These are phyloP conservation scores for Amanita rubescens DNA, from an alignment of 768 basidiomycete genomes.

Conservation along the genomic window DNA sequence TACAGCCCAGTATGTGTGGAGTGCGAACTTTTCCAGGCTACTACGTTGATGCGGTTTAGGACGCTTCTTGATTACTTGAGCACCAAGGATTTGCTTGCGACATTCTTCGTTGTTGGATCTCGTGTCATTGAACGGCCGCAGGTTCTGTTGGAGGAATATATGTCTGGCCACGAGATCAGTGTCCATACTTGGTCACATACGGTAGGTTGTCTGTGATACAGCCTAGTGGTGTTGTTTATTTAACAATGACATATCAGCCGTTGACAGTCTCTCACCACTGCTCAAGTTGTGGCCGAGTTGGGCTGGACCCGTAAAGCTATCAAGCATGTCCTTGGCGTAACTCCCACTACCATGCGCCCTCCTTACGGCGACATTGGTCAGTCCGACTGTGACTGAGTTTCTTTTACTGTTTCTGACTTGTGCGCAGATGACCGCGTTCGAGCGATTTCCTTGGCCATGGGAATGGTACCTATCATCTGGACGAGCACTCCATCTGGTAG, in stretches of 20 bases:
- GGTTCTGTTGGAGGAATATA: slow-evolving; percentile 74
- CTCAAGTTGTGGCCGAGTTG: slow-evolving; percentile 86
- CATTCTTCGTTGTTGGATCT: slow-evolving; percentile 89
- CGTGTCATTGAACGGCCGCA: slow-evolving; percentile 74
- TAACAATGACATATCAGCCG: slow-evolving; percentile 29
- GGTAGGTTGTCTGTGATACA: slow-evolving; percentile 24
- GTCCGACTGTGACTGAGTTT: neutral
- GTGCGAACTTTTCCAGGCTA: neutral
- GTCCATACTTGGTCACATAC: slow-evolving; percentile 92
- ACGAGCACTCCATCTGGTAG: slow-evolving; percentile 49
- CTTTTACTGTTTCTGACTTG: slow-evolving; percentile 1
- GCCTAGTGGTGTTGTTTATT: neutral
- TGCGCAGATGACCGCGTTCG: slow-evolving; percentile 82
- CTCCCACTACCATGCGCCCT: slow-evolving; percentile 72
- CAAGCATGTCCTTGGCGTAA: slow-evolving; percentile 65
- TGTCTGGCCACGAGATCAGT: slow-evolving; percentile 72
- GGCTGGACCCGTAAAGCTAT: slow-evolving; percentile 90
- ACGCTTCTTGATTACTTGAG: slow-evolving; percentile 66
- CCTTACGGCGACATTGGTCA: slow-evolving; percentile 76
- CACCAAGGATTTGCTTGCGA: slow-evolving; percentile 57
- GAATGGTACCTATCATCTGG: slow-evolving; percentile 88
- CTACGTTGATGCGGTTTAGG: slow-evolving; percentile 27
- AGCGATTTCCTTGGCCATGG: slow-evolving; percentile 86
- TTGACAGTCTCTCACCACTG: slow-evolving; percentile 68
- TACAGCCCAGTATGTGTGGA: slow-evolving; percentile 41